Conservation (phyloP, 2,329 filamentous ascomycete genomes). For the Cordyceps tenuipes region DNA sequence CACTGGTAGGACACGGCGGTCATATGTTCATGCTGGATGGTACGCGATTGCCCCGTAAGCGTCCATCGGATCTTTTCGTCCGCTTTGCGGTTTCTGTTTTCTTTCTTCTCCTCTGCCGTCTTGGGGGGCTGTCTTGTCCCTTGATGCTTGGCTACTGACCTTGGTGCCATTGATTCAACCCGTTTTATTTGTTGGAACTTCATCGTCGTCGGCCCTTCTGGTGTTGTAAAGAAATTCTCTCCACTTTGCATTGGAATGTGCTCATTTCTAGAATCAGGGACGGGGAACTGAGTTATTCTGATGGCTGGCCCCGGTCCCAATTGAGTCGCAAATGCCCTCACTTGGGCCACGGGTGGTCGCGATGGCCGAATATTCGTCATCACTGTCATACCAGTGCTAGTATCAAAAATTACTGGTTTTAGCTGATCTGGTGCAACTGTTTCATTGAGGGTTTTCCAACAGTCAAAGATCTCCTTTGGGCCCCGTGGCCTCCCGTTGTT, state of each 20-base stretch:
- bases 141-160: background rate
- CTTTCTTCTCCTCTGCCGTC: slow-evolving; percentile 8
- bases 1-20: background rate
- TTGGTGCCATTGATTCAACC: background rate
- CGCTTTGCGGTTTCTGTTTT: background rate
- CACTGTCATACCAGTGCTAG: background rate
- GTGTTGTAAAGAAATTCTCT: background rate
- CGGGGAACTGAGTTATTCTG: slow-evolving; percentile 3
- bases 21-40: background rate
- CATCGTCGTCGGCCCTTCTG: background rate
- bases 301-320: background rate
- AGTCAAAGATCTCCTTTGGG: background rate
- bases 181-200: background rate
- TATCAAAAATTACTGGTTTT: background rate
- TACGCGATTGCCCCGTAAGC: background rate
- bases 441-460: background rate
- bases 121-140: background rate
- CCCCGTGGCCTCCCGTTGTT: background rate
- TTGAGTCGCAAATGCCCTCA: background rate
- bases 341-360: slow-evolving; percentile 3
- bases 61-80: slow-evolving; percentile 3
- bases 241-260: background rate
- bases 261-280: background rate
- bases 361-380: background rate
- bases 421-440: background rate